Conservation (phyloP, 2,329 filamentous ascomycete genomes). For the Phyllosticta ampelicida region DNA sequence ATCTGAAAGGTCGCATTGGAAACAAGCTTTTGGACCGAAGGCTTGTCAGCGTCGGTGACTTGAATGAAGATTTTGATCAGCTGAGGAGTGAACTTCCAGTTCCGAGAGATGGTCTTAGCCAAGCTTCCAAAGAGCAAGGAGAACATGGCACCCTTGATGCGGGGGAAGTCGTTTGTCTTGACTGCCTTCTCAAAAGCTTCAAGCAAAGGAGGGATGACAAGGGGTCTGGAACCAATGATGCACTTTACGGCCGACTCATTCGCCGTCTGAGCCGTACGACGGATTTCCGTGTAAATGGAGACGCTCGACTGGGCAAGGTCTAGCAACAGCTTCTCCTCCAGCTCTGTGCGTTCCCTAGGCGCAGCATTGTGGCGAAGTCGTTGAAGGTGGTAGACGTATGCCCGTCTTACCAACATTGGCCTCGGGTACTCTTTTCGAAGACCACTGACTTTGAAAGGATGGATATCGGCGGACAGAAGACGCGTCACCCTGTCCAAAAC, state of each 20-base stretch:
- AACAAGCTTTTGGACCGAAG: conserved; percentile 85
- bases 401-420: conserved; percentile 81
- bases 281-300: conserved; percentile 87
- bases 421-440: conserved; percentile 86
- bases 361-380: conserved; percentile 90
- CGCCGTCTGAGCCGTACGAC: conserved; percentile 83
- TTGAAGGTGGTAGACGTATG: conserved; percentile 88
- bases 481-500: conserved; percentile 78
- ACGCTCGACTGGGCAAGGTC: conserved; percentile 85
- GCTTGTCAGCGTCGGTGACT: conserved; percentile 81
- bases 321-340: conserved; percentile 74
- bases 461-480: conserved; percentile 74
- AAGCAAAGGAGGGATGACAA: conserved; percentile 84
- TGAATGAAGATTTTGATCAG: conserved; percentile 83
- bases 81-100: conserved; percentile 92
- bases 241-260: conserved; percentile 90
- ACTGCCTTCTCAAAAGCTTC: conserved; percentile 68
- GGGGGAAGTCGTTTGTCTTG: conserved; percentile 68
- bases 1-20: conserved; percentile 72
- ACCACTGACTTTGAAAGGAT: conserved; percentile 90
- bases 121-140: conserved; percentile 82
- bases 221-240: conserved; percentile 72
- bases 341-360: conserved; percentile 74
- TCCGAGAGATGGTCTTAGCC: conserved; percentile 73
- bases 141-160: conserved; percentile 92